Percentiles rank a stretch among this genome's conserved stretches.
phyloP scores from a whole-genome alignment of 306 rosid genomes.

The Vigna mungo region DNA sequence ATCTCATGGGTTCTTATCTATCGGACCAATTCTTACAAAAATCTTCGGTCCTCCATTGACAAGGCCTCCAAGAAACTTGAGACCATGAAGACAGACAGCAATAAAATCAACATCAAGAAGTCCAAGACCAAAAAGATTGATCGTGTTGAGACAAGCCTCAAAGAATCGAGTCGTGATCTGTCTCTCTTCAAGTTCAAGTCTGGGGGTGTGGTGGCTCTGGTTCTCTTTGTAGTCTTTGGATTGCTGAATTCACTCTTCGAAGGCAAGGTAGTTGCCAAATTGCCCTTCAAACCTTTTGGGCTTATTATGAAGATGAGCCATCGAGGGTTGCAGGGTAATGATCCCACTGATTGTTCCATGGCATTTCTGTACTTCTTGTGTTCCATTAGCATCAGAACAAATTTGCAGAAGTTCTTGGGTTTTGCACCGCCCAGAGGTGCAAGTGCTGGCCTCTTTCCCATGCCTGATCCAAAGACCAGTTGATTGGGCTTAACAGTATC shows the following conservation, averaged over 20 bases:
- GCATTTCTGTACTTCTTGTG: constrained; percentile 94
- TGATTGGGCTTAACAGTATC: constrained; percentile 48
- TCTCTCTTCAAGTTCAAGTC: constrained; percentile 97
- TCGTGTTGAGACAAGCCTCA: constrained; percentile 95
- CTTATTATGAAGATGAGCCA: constrained; percentile 96
- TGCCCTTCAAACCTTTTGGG: constrained; percentile 87
- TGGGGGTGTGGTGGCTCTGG: constrained; percentile 97
- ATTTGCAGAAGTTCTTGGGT: constrained; percentile 96
- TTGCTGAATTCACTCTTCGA: constrained; percentile 89
- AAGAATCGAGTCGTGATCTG: constrained; percentile 92
- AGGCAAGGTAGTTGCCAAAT: constrained; percentile 88
- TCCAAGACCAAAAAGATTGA: constrained; percentile 98
- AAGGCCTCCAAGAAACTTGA: constrained; percentile 97
- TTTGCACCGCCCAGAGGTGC: constrained; percentile 96
- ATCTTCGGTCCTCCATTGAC: constrained; percentile 95
- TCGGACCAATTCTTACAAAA: constrained; percentile 94
- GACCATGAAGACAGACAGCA: constrained; percentile 88
- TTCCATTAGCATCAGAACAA: constrained; percentile 91
- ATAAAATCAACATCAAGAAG: constrained; percentile 67
- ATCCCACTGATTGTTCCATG: constrained; percentile 95
- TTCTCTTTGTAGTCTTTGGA: constrained; percentile 94
- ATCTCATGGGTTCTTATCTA: constrained; percentile 96
- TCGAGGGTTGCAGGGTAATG: constrained; percentile 86
- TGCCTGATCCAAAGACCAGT: constrained; percentile 96
- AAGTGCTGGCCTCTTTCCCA: constrained; percentile 81